phyloP scores from a whole-genome alignment of 179 eudicot species.

The Camellia oleifera region DNA sequence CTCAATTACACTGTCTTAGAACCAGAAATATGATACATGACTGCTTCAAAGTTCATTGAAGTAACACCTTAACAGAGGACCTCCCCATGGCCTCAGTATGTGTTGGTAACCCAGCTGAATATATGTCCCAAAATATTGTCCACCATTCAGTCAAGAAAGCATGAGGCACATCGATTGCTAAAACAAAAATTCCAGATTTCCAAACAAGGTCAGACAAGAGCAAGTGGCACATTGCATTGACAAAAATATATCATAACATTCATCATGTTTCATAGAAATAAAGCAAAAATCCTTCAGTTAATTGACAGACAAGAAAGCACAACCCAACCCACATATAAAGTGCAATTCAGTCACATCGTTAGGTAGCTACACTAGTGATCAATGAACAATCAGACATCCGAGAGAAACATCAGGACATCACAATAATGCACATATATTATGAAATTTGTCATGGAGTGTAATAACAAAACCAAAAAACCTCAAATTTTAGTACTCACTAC shows the following conservation, averaged over 20 bases:
- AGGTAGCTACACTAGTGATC: neutral
- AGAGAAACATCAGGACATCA: neutral
- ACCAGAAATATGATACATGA: neutral
- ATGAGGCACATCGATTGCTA: conserved; percentile 28
- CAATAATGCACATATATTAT: neutral
- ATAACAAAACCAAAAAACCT: neutral
- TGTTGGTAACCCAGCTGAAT: neutral
- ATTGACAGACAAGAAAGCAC: neutral
- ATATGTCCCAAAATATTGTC: conserved; percentile 27
- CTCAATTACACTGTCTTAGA: neutral
- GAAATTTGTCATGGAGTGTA: neutral
- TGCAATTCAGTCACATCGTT: neutral
- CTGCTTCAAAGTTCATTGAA: neutral
- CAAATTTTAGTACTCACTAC: neutral
- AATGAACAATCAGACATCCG: neutral
- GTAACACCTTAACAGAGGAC: conserved; percentile 5
- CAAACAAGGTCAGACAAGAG: neutral
- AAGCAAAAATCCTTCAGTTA: neutral
- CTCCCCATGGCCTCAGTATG: neutral
- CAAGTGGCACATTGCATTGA: neutral
- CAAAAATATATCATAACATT: neutral
- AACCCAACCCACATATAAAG: neutral
- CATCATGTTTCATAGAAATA: neutral
- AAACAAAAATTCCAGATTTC: conserved; percentile 12
- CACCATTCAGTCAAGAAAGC: conserved; percentile 39